Base-by-base conservation (phyloP, 2,329 filamentous ascomycete genomes). In the Teratosphaeria gauchensis region DNA sequence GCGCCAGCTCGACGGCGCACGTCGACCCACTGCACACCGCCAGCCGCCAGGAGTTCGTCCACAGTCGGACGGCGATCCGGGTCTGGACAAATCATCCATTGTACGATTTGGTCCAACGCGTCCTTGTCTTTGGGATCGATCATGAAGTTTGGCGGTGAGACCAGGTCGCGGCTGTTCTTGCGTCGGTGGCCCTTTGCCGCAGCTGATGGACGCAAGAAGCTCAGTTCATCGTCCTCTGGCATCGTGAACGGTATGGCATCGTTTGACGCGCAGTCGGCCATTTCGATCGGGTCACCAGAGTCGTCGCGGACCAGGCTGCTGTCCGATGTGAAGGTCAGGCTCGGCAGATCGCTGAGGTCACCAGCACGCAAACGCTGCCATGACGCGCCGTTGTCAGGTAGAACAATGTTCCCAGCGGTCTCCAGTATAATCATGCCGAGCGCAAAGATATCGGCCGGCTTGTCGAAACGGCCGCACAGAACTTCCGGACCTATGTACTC, bases 401-500 rank as follows among this genome's bases (percentile, higher is more conserved):
- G 85, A 62, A 90, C 86, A 55, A 96, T 91, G 69, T 99, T 99
- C 63, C 89, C 91, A 30, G 91, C 92, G 68, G 92, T 94, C 76
- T 99, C 94, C 55, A 96, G 84, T 72, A 96, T 89, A 73, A 97
- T 95, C 67, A 97, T 83, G 56, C 94, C 94, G 32, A 99, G 83
- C 11, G 94, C 90, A 73, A 96, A 99, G 55, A 99, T 83, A 73
- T 99, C 94, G 38, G 91, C 89, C 42, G 92, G 89, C 73, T 92
- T 94, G 75, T 95, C 91, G 66, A 88, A 94, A 63, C 86, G 84
- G 51, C 92, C 92, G 69, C 84, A 84, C 21, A 99, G 83, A 62
- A 96, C 90, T 74, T 99, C 94, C 0, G 92, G 92, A 0, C 89
- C 92, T 71, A 99, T 92, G 72, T 99, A 99, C 71, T 96, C 90